Evolutionary conservation across 495 filamentous ascomycete species (phyloP).

Genomic region (Aspergillus diversus): DNA sequence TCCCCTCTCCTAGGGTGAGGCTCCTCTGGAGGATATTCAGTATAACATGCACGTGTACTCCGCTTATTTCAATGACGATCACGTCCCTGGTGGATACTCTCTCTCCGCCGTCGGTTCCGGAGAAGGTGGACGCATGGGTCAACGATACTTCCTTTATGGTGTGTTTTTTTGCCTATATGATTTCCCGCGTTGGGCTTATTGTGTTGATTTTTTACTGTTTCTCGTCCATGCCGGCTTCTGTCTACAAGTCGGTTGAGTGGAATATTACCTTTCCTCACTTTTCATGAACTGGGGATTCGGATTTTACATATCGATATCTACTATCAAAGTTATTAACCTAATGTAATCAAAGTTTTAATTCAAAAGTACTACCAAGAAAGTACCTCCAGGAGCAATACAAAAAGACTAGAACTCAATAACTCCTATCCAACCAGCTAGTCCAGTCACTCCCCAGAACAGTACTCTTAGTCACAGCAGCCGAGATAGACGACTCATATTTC

Average conservation of each 20-base stretch:
- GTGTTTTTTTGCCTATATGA: neutral
- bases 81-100: neutral
- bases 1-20: neutral
- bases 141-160: neutral
- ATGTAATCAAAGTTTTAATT: too few species aligned
- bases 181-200: neutral
- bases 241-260: neutral
- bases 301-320: neutral
- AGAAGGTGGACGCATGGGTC: neutral
- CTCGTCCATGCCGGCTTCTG: neutral
- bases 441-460: conserved; percentile 59
- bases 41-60: neutral
- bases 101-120: neutral
- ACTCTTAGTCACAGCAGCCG: conserved; percentile 46
- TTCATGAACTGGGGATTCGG: neutral
- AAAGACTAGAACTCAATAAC: too few species aligned
- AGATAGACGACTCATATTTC: conserved; percentile 53
- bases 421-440: conserved; percentile 39
- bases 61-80: too few species aligned
- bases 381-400: too few species aligned
- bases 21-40: neutral
- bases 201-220: conserved; percentile 3
- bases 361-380: too few species aligned
- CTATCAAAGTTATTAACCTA: too few species aligned
- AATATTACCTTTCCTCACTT: neutral